Base-by-base conservation (phyloP, 2,329 filamentous ascomycete species). In the Aspergillus clavatus region DNA sequence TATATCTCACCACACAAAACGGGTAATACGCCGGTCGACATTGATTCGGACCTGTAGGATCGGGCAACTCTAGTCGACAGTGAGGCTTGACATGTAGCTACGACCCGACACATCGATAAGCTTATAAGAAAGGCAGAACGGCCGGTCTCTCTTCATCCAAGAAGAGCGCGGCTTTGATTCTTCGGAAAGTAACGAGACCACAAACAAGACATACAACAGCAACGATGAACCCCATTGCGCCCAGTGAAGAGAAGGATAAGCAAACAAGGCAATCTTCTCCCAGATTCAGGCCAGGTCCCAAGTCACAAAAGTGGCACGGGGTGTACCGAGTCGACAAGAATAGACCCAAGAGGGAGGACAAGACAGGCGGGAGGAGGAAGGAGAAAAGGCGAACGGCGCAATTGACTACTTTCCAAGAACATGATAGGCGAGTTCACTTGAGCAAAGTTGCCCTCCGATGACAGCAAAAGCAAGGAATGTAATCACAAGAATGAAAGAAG, bases 351-450 rank as follows among this genome's bases (percentile, higher is more conserved):
- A 35, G 27, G 37, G 65, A 58, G 59, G 23, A 24, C 23, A 45
- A n/a, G n/a, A n/a, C n/a, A n/a, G n/a, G n/a, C n/a, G n/a, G 67
- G 29, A 19, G 21, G 23, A 31, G 42, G 43, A 36, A 40, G 43
- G 35, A 37, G 43, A 44, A 47, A 43, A 46, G 41, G 22, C n/a
- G 50, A 45, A 40, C 52, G 46, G 53, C 52, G 47, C 51, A 51
- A 46, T 58, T 50, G 48, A 59, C 45, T 51, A 52, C 46, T 60
- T 61, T 59, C 59, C 57, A 61, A 62, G 54, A 62, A 56, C 52
- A 57, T 50, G 42, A 55, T 45, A 51, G 47, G 46, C 38, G 48
- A 42, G 43, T 42, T 48, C 40, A 39, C 47, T 45, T 46, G 40
- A 49, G 46, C 43, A 46, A 38, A 48, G n/a, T n/a, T 46, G 49